These are phyloP conservation scores for Ashbya aceris DNA, from an alignment of 1,139 yeast species.

Conservation along the genomic window DNA sequence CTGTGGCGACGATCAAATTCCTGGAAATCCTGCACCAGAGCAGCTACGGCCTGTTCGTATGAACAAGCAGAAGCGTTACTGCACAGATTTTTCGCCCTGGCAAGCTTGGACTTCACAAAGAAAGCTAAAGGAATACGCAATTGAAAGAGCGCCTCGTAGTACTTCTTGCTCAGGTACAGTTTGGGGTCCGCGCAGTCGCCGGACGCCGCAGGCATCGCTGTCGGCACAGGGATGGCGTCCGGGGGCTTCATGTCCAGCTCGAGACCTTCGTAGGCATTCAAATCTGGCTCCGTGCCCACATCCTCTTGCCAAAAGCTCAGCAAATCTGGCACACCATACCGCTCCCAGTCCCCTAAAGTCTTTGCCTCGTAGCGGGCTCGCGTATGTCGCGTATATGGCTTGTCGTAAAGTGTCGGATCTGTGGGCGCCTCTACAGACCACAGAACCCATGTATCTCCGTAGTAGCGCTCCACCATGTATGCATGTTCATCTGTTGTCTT, in stretches of 20 bases:
- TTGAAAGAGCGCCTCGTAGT: constrained; percentile 22
- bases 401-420: not conserved
- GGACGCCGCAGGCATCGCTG: not conserved
- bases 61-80: constrained; percentile 8
- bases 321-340: constrained; percentile 11
- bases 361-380: constrained; percentile 1
- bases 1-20: constrained; percentile 22
- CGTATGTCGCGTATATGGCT: constrained; percentile 1
- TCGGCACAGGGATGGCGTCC: not conserved
- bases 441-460: constrained; percentile 5
- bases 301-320: constrained; percentile 17
- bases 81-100: constrained; percentile 23
- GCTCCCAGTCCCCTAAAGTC: constrained; percentile 9
- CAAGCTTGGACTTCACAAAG: constrained; percentile 26
- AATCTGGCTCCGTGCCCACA: not conserved
- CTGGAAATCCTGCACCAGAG: constrained; percentile 11
- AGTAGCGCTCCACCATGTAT: constrained; percentile 6
- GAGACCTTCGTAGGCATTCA: constrained; percentile 5
- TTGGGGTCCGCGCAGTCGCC: constrained; percentile 12
- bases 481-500: not conserved
- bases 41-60: constrained; percentile 12
- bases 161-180: constrained; percentile 18
- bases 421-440: constrained; percentile 4
- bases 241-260: constrained; percentile 18
- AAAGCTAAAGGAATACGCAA: constrained; percentile 23